Evolutionary conservation across 2,329 filamentous ascomycete species (phyloP).

Genomic region (Alternaria viburni): DNA sequence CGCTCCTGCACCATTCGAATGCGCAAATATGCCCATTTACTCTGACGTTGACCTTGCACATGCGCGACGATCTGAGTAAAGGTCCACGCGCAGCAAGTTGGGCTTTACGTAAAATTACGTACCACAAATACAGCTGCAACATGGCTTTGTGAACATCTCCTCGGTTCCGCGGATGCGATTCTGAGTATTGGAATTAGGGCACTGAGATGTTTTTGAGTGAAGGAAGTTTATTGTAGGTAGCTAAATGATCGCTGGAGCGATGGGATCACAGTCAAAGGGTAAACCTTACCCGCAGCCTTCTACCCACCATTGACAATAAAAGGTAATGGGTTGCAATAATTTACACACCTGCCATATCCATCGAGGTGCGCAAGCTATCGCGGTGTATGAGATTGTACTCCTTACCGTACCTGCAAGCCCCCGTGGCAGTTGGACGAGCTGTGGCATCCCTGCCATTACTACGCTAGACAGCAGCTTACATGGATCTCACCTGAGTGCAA

Average conservation of each 20-base stretch:
- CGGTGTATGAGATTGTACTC: background rate
- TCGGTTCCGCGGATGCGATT: slow-evolving; percentile 9
- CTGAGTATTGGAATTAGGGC: background rate
- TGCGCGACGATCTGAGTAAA: background rate
- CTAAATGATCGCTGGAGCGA: background rate
- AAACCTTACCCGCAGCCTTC: background rate
- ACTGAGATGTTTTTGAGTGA: background rate
- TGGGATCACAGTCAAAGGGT: background rate
- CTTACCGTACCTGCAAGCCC: background rate
- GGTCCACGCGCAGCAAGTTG: background rate
- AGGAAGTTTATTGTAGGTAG: background rate
- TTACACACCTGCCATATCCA: background rate
- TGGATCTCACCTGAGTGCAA: background rate
- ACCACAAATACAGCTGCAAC: slow-evolving; percentile 3
- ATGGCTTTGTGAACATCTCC: slow-evolving; percentile 9
- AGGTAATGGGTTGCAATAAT: background rate
- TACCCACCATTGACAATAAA: too few species aligned
- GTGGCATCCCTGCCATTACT: background rate
- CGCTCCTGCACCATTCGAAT: background rate
- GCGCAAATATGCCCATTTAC: background rate
- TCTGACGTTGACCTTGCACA: slow-evolving; percentile 2
- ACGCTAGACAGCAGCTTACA: background rate
- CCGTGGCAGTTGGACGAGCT: background rate
- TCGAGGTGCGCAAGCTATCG: background rate
- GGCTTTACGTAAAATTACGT: slow-evolving; percentile 17